Percentiles rank a stretch among this genome's conserved stretches.
Evolutionary conservation across 2,329 filamentous ascomycete species (phyloP).

Genomic region (Ophioceras dolichostomum): DNA sequence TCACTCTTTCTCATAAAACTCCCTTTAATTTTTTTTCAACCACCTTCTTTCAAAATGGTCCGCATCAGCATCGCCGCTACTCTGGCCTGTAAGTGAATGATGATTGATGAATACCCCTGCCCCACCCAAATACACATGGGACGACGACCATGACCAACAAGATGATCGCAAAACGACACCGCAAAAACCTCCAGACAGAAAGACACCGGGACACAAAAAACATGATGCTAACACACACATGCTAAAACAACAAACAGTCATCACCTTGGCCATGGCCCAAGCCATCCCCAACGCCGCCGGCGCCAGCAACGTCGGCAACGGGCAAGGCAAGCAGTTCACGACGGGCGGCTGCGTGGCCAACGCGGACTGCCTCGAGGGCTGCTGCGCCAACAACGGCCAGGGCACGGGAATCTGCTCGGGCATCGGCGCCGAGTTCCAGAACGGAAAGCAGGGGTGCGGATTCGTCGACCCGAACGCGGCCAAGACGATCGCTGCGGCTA

Average conservation of each 20-base stretch:
- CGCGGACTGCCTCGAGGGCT: conserved; percentile 5
- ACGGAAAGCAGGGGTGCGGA: conserved; percentile 16
- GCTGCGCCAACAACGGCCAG: conserved; percentile 8
- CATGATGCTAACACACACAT: background rate
- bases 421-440: conserved; percentile 15
- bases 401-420: conserved; percentile 15
- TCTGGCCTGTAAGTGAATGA: conserved; percentile 6
- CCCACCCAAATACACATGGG: too few relatives aligned
- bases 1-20: conserved; percentile 1
- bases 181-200: too few relatives aligned
- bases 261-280: conserved; percentile 3
- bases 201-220: background rate
- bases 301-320: conserved; percentile 6
- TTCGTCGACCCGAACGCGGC: conserved; percentile 15
- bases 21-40: background rate
- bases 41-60: conserved; percentile 3
- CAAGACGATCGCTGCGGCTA: conserved; percentile 13
- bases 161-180: too few relatives aligned
- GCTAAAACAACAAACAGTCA: background rate
- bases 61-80: conserved; percentile 5
- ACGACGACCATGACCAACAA: too few relatives aligned
- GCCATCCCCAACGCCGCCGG: conserved; percentile 5
- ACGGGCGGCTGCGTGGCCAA: conserved; percentile 6
- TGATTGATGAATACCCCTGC: too few relatives aligned
- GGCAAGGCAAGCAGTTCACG: conserved; percentile 5